Conservation (phyloP, 1,139 yeast genomes). For the Wickerhamomyces sp. region DNA sequence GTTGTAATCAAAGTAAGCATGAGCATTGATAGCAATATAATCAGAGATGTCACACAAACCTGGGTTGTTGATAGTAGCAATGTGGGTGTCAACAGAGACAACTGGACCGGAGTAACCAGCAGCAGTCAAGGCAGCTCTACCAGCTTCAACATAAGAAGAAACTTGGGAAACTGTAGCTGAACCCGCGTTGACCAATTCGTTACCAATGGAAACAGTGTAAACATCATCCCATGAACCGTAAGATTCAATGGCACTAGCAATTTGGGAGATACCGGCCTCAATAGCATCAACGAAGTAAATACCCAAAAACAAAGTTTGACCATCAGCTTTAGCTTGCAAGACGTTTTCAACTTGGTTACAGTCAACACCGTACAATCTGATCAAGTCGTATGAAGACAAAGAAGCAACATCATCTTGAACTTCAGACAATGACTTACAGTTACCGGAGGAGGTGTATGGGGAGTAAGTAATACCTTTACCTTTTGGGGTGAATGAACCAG, state of each 20-base stretch:
- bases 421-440: constrained; percentile 59
- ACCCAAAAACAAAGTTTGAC: constrained; percentile 71
- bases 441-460: constrained; percentile 68
- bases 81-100: constrained; percentile 76
- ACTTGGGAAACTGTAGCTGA: constrained; percentile 55
- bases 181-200: constrained; percentile 73
- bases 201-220: constrained; percentile 73
- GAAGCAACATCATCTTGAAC: constrained; percentile 56
- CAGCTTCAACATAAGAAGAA: constrained; percentile 47
- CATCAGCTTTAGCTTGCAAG: constrained; percentile 50
- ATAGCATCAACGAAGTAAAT: constrained; percentile 54
- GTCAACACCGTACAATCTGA: constrained; percentile 82
- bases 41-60: constrained; percentile 66
- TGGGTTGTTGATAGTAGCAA: constrained; percentile 68
- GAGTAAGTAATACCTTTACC: constrained; percentile 74
- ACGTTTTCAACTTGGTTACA: constrained; percentile 73
- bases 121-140: constrained; percentile 54
- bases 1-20: constrained; percentile 74
- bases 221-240: constrained; percentile 69
- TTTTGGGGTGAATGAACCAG: constrained; percentile 26
- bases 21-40: constrained; percentile 78
- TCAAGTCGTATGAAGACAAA: constrained; percentile 49
- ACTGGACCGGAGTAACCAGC: constrained; percentile 66
- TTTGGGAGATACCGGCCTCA: constrained; percentile 44
- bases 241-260: constrained; percentile 47